phyloP scores from a whole-genome alignment of 2,329 filamentous ascomycete species.

The Tolypocladium paradoxum region DNA sequence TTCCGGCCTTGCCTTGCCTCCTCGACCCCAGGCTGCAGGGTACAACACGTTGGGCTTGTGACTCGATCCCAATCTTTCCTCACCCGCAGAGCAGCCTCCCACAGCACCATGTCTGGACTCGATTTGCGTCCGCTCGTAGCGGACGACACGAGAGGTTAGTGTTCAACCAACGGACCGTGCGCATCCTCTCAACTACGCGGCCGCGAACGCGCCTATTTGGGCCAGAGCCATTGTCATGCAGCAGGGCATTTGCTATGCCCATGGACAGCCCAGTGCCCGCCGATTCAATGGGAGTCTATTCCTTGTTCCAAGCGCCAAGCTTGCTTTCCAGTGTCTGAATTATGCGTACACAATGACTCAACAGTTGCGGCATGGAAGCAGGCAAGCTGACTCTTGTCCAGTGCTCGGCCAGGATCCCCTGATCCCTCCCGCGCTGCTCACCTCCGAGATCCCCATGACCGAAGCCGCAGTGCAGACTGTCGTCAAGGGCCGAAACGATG shows the following conservation, averaged over 20 bases:
- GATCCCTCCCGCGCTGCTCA: constrained; percentile 78
- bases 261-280: background rate
- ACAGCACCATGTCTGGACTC: constrained; percentile 27
- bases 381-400: constrained; percentile 26
- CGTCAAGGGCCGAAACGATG: constrained; percentile 57
- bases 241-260: background rate
- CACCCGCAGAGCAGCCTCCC: background rate
- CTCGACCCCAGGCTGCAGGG: background rate
- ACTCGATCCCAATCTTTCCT: background rate
- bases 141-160: constrained; percentile 34
- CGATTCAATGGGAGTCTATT: background rate
- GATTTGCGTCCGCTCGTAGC: constrained; percentile 29
- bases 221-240: background rate
- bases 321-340: background rate
- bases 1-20: background rate
- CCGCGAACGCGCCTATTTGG: background rate
- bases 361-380: background rate
- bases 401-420: constrained; percentile 91
- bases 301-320: background rate
- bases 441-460: constrained; percentile 71
- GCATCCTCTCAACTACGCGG: background rate
- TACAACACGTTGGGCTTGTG: background rate
- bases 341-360: background rate
- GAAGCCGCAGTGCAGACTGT: constrained; percentile 54
- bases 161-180: background rate